Base-by-base conservation (phyloP, 495 filamentous ascomycete species). In the Oidiodendron maius region DNA sequence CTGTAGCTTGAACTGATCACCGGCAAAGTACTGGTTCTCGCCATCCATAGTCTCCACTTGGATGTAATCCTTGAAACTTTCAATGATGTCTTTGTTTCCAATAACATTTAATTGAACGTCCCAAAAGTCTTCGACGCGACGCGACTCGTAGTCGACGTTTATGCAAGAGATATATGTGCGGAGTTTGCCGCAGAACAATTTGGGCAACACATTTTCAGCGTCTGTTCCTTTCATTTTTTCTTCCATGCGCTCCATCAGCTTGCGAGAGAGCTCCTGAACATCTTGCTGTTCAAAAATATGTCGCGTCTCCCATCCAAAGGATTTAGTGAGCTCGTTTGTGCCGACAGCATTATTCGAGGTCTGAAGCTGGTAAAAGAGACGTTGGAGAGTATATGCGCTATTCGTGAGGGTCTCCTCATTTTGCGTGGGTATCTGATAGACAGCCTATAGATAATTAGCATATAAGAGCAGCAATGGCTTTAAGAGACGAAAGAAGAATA, bases 231-330 rank as follows among this genome's bases (percentile, higher is more conserved):
- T 99, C 93, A 99, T 99, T 61, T 84, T 89, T 60, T 90, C 82
- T 61, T 97, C 93, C 69, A 99, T 79, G 38, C 84, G 81, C 64
- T 99, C 93, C 85, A 99, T 97, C 24, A 99, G 73, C 62, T 96
- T 96, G 35, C 93, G 77, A 15, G 89, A 96, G 15, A 99, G 71
- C 63, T 99, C 93, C 61, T 99, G 93, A 6, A 99, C 93, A 67
- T 99, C 93, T 69, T 99, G 93, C 63, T 99, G 93, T 63, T 96
- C 94, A 64, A 99, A 99, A 25, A 96, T 96, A 63, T 99, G 91
- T 52, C 86, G 82, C 0, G 90, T 91, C 56, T 99, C 91, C 93
- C 93, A 99, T 23, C 93, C 93, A 67, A 99, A 99, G 0, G 94
- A 96, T 48, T 81, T 81, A 0, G 93, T 99, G 15, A 99, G 80